Evolutionary conservation across 2,329 filamentous ascomycete species (phyloP), one percentile per base, ranked within the genome.

Genomic region (Pyrenophora seminiperda): DNA sequence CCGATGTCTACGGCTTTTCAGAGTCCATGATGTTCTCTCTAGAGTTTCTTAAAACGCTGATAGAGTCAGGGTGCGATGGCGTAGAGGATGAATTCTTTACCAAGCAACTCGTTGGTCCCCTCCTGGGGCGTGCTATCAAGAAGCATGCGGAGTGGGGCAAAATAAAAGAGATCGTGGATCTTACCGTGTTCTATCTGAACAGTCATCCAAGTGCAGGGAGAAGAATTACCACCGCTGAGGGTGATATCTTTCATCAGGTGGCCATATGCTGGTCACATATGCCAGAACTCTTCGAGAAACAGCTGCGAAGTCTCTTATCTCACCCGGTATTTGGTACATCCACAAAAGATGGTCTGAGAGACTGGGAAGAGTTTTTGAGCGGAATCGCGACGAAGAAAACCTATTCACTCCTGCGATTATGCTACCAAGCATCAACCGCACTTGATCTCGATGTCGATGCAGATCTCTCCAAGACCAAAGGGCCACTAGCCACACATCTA

Each of bases 1-100:
- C 49, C 6, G 14, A 22, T 13, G 19, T 41, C 6, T 39, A 19
- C 9, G 53, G 59, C 3, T 56, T 68, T 32, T 67, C 67, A 3
- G 47, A 53, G 2, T 66, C 67, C 1, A 70, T 71, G 68, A 19
- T 53, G 2, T 70, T 69, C 43, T 60, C 63, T 5, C 33, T 68
- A 1, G 36, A 53, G 0, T 27, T 66, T 7, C 45, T 71, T 9
- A 40, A 43, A 15, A 47, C 13, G 4, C 17, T 67, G 6, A 41
- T 47, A 1, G 30, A 54, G 5, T 43, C 50, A 14, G 42, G 45
- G 10, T 11, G 20, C 1, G 17, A 7, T 2, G 34, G 19, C 6
- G 10, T 63, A 9, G 47, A 55, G 0, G 47, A 54, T 7, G 13
- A 50, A 2, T 45, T 50, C 7, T 56, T 65, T 17, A 31, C 68